Evolutionary conservation across 805 yeast genomes (phyloP).

Genomic region (Lachancea thermotolerans): DNA sequence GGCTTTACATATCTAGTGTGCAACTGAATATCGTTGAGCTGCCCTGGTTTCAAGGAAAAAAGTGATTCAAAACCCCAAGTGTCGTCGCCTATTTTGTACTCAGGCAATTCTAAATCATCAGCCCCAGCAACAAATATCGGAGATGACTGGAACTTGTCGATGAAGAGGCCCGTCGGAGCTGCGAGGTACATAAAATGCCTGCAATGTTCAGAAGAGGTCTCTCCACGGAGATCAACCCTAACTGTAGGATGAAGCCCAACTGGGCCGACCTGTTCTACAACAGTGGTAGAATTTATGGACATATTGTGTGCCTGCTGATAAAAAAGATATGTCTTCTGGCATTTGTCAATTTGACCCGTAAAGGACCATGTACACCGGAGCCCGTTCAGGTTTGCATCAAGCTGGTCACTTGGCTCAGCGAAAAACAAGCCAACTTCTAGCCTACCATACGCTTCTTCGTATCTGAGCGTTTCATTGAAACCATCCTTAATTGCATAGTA

Average conservation of each 20-base stretch:
- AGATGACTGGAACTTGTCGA: constrained; percentile 50
- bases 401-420: constrained; percentile 18
- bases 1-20: constrained; percentile 50
- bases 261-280: constrained; percentile 24
- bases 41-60: constrained; percentile 29
- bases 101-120: constrained; percentile 52
- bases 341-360: constrained; percentile 15
- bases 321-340: constrained; percentile 25
- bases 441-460: constrained; percentile 8
- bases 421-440: constrained; percentile 27
- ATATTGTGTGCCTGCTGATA: constrained; percentile 14
- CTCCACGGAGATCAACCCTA: constrained; percentile 11
- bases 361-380: constrained; percentile 25
- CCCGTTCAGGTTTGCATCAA: constrained; percentile 23
- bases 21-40: constrained; percentile 34
- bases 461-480: constrained; percentile 5
- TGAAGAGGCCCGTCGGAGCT: constrained; percentile 41
- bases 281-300: constrained; percentile 4
- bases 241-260: constrained; percentile 36
- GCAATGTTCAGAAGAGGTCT: constrained; percentile 29
- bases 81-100: constrained; percentile 32
- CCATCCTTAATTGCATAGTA: constrained; percentile 12
- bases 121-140: constrained; percentile 45
- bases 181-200: constrained; percentile 38
- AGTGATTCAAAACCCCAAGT: constrained; percentile 44